Percentiles rank a stretch among this genome's conserved stretches.
phyloP scores from a whole-genome alignment of 495 filamentous ascomycete genomes.

The Neurospora sp. region DNA sequence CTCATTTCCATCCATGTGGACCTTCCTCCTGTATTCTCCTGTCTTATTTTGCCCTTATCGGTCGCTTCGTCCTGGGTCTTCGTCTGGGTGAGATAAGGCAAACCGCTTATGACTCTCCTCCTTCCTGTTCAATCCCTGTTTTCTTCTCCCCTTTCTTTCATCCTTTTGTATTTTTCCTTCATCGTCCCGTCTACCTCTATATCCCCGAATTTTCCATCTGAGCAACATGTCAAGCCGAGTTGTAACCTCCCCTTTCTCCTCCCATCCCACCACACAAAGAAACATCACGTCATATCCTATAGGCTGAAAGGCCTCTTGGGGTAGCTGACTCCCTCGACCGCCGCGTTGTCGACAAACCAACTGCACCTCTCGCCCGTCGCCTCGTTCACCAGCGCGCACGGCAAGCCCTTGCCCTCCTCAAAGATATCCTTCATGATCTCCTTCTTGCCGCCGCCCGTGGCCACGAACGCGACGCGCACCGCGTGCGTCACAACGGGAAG shows the following conservation, averaged over 20 bases:
- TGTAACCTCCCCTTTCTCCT: neutral
- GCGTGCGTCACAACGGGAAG: conserved; percentile 81
- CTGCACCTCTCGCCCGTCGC: conserved; percentile 73
- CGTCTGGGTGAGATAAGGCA: neutral
- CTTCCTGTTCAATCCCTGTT: neutral
- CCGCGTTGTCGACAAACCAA: conserved; percentile 86
- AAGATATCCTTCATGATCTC: conserved; percentile 89
- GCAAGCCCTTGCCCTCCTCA: conserved; percentile 65
- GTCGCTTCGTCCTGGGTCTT: neutral
- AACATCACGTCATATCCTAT: conserved; percentile 3
- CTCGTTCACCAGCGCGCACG: conserved; percentile 79
- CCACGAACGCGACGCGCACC: conserved; percentile 78
- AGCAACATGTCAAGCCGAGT: neutral
- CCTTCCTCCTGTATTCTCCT: neutral
- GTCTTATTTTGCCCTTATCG: neutral
- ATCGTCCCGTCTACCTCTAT: neutral
- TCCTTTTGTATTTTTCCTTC: neutral
- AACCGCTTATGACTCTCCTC: neutral
- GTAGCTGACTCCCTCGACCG: conserved; percentile 74
- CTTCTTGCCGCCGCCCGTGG: conserved; percentile 81
- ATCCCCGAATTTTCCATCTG: neutral
- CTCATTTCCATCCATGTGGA: neutral
- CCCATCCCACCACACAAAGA: neutral
- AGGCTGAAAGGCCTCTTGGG: conserved; percentile 47
- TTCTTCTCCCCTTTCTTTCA: neutral